Conservation (phyloP, 106 monocot species). For the Acorus gramineus region DNA sequence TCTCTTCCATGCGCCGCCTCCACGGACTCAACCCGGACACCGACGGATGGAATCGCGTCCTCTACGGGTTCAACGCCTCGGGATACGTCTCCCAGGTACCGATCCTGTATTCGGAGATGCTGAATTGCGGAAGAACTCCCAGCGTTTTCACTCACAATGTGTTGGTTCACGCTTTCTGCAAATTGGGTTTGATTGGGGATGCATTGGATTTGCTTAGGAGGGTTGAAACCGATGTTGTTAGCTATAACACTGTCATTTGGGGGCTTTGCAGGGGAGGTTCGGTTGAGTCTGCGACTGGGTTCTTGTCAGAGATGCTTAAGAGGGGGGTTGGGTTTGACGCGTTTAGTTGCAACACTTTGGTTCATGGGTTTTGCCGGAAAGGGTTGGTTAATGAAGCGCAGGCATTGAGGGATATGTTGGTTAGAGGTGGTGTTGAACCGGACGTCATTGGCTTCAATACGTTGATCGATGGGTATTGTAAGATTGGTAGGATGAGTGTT, state of each 20-base stretch:
- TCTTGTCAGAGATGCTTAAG: slow-evolving; percentile 79
- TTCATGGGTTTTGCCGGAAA: slow-evolving; percentile 36
- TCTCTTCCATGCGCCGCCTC: slow-evolving; percentile 44
- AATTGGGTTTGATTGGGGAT: slow-evolving; percentile 13
- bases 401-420: slow-evolving; percentile 34
- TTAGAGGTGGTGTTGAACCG: slow-evolving; percentile 21
- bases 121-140: slow-evolving; percentile 14
- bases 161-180: slow-evolving; percentile 44
- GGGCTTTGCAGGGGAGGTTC: slow-evolving; percentile 46
- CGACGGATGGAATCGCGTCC: slow-evolving; percentile 44
- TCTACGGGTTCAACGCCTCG: slow-evolving; percentile 53
- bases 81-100: slow-evolving; percentile 51
- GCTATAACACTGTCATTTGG: slow-evolving; percentile 67
- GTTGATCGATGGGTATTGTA: slow-evolving; percentile 70
- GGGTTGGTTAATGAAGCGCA: slow-evolving; percentile 38
- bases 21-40: slow-evolving; percentile 35
- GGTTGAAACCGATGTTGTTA: slow-evolving; percentile 27
- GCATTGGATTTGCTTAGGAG: slow-evolving; percentile 17
- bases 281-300: slow-evolving; percentile 23
- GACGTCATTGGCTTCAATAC: slow-evolving; percentile 73
- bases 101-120: slow-evolving; percentile 41
- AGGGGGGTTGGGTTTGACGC: slow-evolving; percentile 44
- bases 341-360: slow-evolving; percentile 50
- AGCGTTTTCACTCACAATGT: slow-evolving; percentile 57
- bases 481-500: slow-evolving; percentile 25